Base-by-base conservation (phyloP, 2,329 filamentous ascomycete genomes). In the Anisogramma anomala region DNA sequence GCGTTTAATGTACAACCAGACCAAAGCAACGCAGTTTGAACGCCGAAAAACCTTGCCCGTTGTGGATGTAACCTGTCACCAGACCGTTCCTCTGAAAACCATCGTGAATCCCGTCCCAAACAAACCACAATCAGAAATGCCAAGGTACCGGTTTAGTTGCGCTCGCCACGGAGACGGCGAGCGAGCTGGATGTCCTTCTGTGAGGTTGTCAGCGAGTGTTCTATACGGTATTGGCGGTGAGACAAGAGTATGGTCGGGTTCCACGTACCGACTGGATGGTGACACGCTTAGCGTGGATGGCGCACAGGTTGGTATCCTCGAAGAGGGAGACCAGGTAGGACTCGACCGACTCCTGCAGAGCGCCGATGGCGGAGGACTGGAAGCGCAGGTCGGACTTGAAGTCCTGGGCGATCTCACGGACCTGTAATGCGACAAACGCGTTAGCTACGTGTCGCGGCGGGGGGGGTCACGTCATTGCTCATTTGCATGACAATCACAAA, bases 231-330 rank as follows among this genome's bases (percentile, higher is more conserved):
- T n/a, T n/a, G n/a, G n/a, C n/a, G n/a, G n/a, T n/a, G n/a, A n/a
- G n/a, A n/a, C n/a, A n/a, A n/a, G n/a, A n/a, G n/a, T n/a, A n/a
- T n/a, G n/a, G 2, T 2, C n/a, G 22, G 4, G 3, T 9, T 27
- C 18, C 4, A 63, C 64, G 54, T 56, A 68, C 62, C 53, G 80
- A 81, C 68, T 89, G 89, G 68, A 96, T 96, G 60, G 89, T 96
- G 61, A 96, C 91, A 72, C 91, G 87, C 80, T 96, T 96, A 69
- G 91, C 89, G 71, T 96, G 91, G 66, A 96, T 94, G 60, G 91
- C 89, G 71, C 89, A 96, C 39, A 94, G 72, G 74, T 96, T 96
- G 70, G 89, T 95, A 64, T 96, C 89, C 69, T 96, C 88, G 58
- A 96, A 96, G 52, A 96, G 82, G 33, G 88, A 94, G 67, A 96